phyloP scores from a whole-genome alignment of 2,329 filamentous ascomycete species.

The Allantophomopsis cytisporea region DNA sequence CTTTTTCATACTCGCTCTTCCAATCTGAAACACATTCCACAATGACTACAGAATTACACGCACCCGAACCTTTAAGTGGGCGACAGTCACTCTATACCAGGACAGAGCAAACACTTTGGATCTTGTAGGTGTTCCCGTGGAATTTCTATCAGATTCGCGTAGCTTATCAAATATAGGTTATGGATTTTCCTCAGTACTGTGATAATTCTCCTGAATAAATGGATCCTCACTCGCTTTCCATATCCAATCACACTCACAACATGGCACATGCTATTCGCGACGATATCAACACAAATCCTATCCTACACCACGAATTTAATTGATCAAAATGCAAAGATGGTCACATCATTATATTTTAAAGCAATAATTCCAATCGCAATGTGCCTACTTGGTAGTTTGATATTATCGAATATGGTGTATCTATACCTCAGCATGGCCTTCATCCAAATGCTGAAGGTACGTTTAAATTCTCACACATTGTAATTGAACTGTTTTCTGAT shows the following conservation, averaged over 20 bases:
- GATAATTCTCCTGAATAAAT: slow-evolving; percentile 90
- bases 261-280: slow-evolving; percentile 57
- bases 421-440: slow-evolving; percentile 55
- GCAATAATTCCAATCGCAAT: slow-evolving; percentile 54
- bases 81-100: too few relatives aligned
- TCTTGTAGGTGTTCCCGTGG: too few relatives aligned
- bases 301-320: slow-evolving; percentile 49
- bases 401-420: slow-evolving; percentile 56
- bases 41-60: too few relatives aligned
- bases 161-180: background rate
- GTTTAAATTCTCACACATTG: slow-evolving; percentile 32
- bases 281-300: slow-evolving; percentile 50
- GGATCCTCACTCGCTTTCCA: slow-evolving; percentile 47
- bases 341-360: slow-evolving; percentile 42
- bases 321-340: slow-evolving; percentile 49
- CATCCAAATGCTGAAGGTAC: slow-evolving; percentile 62
- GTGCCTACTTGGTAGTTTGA: slow-evolving; percentile 50
- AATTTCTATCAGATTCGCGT: too few relatives aligned
- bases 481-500: slow-evolving; percentile 41
- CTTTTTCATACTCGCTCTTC: too few relatives aligned
- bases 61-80: too few relatives aligned
- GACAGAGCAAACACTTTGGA: too few relatives aligned
- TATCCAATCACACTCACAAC: slow-evolving; percentile 42
- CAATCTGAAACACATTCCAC: too few relatives aligned
- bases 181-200: slow-evolving; percentile 80